A percentile compares a stretch with the other conserved stretches of the same genome.
Evolutionary conservation across 805 yeast genomes (phyloP).

Genomic region (Myxozyma vanderwaltii): DNA sequence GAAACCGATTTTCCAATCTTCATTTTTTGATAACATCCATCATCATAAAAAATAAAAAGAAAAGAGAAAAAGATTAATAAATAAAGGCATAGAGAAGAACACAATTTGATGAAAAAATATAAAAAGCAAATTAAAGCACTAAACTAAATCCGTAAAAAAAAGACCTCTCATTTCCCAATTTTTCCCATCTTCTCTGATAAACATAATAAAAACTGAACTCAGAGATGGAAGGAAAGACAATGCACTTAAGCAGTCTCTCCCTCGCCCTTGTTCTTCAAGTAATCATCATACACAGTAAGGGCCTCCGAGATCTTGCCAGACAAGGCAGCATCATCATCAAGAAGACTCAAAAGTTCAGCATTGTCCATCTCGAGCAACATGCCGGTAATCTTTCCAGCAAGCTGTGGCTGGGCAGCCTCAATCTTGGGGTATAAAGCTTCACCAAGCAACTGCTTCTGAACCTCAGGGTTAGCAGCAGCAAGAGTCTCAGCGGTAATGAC

Average conservation of each 20-base stretch:
- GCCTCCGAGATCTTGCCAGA: constrained; percentile 93
- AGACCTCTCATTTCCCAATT: neutral
- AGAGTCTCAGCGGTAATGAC: constrained; percentile 49
- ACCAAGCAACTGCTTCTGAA: constrained; percentile 96
- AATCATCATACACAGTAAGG: constrained; percentile 87
- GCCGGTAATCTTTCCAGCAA: constrained; percentile 98
- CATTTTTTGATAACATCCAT: neutral
- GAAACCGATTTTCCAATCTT: neutral
- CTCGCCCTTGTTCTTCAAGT: constrained; percentile 48
- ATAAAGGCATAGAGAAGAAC: constrained; percentile 4
- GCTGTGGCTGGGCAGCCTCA: constrained; percentile 82
- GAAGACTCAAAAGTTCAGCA: constrained; percentile 81
- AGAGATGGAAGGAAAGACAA: neutral
- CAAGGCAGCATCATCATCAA: constrained; percentile 87
- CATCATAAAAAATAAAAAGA: neutral
- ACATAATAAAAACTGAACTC: too few species aligned
- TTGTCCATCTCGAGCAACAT: constrained; percentile 96
- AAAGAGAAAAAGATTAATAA: constrained; percentile 5
- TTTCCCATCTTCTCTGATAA: neutral
- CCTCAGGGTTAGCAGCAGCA: constrained; percentile 69
- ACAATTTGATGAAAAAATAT: neutral
- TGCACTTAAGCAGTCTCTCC: constrained; percentile 10
- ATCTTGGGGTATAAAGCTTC: constrained; percentile 95
- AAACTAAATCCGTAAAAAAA: constrained; percentile 10
- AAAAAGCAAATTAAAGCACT: neutral